A percentile compares a stretch with the other conserved stretches of the same genome.
These are phyloP conservation scores for Asterophora parasitica DNA, from an alignment of 768 basidiomycete genomes.

Conservation along the genomic window DNA sequence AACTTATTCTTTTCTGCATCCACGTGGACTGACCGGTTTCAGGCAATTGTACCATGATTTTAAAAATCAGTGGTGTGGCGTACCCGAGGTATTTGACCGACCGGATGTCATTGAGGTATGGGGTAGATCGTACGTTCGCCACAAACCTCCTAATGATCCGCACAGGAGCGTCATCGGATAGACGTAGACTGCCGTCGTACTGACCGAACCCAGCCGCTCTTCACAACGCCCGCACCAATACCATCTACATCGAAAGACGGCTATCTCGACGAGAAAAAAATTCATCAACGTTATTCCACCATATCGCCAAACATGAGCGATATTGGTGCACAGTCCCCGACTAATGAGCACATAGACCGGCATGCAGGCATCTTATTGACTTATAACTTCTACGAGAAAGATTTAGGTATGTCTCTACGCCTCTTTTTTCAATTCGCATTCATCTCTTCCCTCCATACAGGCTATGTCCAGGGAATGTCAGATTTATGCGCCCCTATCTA, in stretches of 20 bases:
- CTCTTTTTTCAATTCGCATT: slow-evolving; percentile 7
- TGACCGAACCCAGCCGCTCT: slow-evolving; percentile 90
- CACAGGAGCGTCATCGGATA: slow-evolving; percentile 81
- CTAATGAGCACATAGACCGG: slow-evolving; percentile 90
- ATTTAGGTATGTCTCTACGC: slow-evolving; percentile 57
- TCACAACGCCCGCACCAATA: slow-evolving; percentile 44
- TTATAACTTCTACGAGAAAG: slow-evolving; percentile 86
- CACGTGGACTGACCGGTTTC: not conserved
- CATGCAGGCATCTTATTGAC: slow-evolving; percentile 83
- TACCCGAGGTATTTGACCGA: slow-evolving; percentile 75
- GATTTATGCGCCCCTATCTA: slow-evolving; percentile 94
- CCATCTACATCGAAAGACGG: slow-evolving; percentile 22
- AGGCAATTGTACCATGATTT: slow-evolving; percentile 67
- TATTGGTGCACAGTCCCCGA: slow-evolving; percentile 82
- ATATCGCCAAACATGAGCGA: slow-evolving; percentile 71
- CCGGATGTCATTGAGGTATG: slow-evolving; percentile 76
- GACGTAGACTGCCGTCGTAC: slow-evolving; percentile 97
- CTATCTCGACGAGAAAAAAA: slow-evolving; percentile 51
- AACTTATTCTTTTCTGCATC: slow-evolving; percentile 1
- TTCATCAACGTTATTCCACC: slow-evolving; percentile 54
- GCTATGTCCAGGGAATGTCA: slow-evolving; percentile 99
- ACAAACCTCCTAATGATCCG: not conserved
- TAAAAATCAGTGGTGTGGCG: slow-evolving; percentile 80
- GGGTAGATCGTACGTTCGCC: slow-evolving; percentile 11
- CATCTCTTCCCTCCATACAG: slow-evolving; percentile 28